Evolutionary conservation across 164 flowering plant genomes (phyloP), one percentile per base, ranked within the genome.

Genomic region (Umbellularia californica): DNA sequence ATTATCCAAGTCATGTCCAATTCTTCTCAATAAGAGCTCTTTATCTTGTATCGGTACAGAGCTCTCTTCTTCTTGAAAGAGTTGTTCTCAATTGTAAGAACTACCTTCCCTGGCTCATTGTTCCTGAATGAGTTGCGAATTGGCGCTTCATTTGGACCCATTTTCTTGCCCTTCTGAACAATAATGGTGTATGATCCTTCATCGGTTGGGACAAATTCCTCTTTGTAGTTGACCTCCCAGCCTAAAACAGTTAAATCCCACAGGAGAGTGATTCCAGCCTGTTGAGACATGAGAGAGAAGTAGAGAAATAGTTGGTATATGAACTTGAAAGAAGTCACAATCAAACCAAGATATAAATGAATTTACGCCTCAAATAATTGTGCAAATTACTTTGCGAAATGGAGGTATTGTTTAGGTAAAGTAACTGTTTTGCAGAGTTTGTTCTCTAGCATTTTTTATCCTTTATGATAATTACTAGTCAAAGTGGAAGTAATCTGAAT

Each of bases 151-250:
- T 71, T 70, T 1, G 84, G 68, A 10, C 81, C 78, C 73, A 88
- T 83, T 70, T 85, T 89, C 85, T 82, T 90, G 2, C 74, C 75
- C 79, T 89, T 92, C 70, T 84, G 86, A 28, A 90, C 76, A 12
- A 90, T 81, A 11, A 90, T 67, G 9, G 92, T 84, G 83, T 92
- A 92, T 12, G 89, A 84, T 0, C 88, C 88, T 47, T 90, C 88
- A 23, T 87, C 92, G 5, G 58, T 60, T 6, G 97, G 94, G 12
- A 87, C 84, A 70, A 90, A 92, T 65, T 92, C 97, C 66, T 86
- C 94, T 77, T 84, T 88, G 87, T 92, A 89, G 76, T 60, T 88
- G 86, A 91, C 91, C 50, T 90, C 96, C 96, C 93, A 88, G 0
- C 97, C 97, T 79, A 87, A 3, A 7, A 92, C 94, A 35, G 77